Percentiles rank a stretch among this genome's conserved stretches.
phyloP scores from a whole-genome alignment of 768 basidiomycete species.

The Termitomyces sp. region DNA sequence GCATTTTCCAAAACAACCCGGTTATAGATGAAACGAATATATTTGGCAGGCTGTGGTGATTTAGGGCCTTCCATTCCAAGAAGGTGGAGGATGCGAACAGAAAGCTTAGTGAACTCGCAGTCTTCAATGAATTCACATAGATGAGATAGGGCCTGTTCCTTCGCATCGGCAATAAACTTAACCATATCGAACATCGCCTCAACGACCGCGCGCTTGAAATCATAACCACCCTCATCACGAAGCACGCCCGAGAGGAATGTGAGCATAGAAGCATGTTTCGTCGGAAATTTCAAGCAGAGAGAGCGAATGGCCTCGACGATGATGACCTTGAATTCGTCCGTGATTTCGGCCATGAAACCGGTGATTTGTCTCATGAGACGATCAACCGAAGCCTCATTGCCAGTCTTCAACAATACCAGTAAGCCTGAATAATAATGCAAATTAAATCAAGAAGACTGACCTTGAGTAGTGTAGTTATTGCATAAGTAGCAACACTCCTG shows the following conservation, averaged over 20 bases:
- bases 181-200: slow-evolving; percentile 99
- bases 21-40: slow-evolving; percentile 99
- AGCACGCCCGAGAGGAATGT: slow-evolving; percentile 95
- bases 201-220: slow-evolving; percentile 98
- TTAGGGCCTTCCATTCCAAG: slow-evolving; percentile 96
- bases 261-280: slow-evolving; percentile 96
- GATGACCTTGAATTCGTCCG: slow-evolving; percentile 99
- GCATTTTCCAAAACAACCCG: slow-evolving; percentile 98
- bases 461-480: slow-evolving; percentile 97
- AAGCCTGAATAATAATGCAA: not conserved
- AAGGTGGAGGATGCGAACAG: slow-evolving; percentile 92
- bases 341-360: slow-evolving; percentile 98
- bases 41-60: slow-evolving; percentile 95
- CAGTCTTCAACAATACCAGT: slow-evolving; percentile 58
- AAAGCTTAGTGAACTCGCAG: slow-evolving; percentile 99
- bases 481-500: slow-evolving; percentile 95
- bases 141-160: slow-evolving; percentile 96
- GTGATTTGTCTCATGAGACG: slow-evolving; percentile 99
- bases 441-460: slow-evolving; percentile 32
- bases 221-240: slow-evolving; percentile 97
- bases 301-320: slow-evolving; percentile 98
- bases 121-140: slow-evolving; percentile 99
- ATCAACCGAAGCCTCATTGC: slow-evolving; percentile 98
- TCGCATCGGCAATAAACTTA: slow-evolving; percentile 93
- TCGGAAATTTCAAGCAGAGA: slow-evolving; percentile 97